Evolutionary conservation across 345 rosid genomes (phyloP), one percentile per base, ranked within the genome.

Genomic region (Xanthoceras sorbifolium): DNA sequence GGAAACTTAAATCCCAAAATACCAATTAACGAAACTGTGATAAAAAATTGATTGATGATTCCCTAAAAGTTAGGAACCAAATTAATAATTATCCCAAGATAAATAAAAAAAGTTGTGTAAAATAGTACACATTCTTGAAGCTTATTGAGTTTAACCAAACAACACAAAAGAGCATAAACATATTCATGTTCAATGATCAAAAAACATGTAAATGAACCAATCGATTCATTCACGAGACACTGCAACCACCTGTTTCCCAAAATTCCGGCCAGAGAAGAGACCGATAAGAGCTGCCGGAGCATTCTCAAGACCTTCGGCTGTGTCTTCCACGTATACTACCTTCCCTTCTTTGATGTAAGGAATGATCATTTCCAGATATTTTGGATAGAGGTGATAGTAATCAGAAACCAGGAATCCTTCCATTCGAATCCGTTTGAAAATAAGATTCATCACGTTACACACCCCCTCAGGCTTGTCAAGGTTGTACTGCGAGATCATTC

Each of bases 401-500:
- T 69, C 38, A 32, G 0, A 0, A 28, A 26, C 73, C 25, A 11
- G 1, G 40, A 85, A 82, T 54, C 87, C 85, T 78, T 85, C 76
- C 48, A 85, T 79, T 7, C 84, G 82, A 71, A 85, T 68, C 10
- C 84, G 66, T 59, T 80, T 85, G 63, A 40, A 68, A 22, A 85
- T 69, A 46, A 82, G 38, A 54, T 0, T 9, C 42, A 76, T 26
- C 73, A 80, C 75, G 23, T 82, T 85, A 75, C 67, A 64, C 15
- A 78, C 79, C 11, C 88, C 84, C 61, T 89, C 87, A 0, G 86
- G 81, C 40, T 76, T 67, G 7, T 79, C 77, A 10, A 85, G 87
- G 46, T 82, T 82, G 78, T 87, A 87, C 31, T 89, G 90, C 5
- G 92, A 89, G 73, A 89, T 87, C 91, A 89, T 87, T 76, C 90